Evolutionary conservation across 148 eudicot genomes (phyloP).

Genomic region (Hydrangea macrophylla): DNA sequence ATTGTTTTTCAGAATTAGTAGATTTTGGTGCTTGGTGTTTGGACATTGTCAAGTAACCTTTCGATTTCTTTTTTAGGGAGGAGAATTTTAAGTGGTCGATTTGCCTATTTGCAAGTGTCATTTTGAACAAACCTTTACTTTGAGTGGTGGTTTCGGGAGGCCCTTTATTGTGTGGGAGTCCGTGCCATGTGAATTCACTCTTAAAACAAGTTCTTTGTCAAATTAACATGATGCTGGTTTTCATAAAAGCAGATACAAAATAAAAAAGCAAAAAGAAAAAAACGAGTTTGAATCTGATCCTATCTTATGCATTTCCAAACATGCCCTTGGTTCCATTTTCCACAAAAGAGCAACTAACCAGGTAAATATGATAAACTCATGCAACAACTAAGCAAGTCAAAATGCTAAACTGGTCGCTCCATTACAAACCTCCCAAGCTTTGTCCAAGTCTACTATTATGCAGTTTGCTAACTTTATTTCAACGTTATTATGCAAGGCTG

Average conservation of each 20-base stretch:
- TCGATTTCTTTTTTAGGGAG: neutral
- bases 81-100: neutral
- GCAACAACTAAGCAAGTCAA: neutral
- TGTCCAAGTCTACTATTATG: neutral
- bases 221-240: too few relatives aligned
- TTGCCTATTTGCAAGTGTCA: neutral
- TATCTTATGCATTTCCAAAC: too few relatives aligned
- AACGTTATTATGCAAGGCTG: slow-evolving; percentile 43
- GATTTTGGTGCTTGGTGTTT: neutral
- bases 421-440: neutral
- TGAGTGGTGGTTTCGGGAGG: too few relatives aligned
- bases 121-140: too few relatives aligned
- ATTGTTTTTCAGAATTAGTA: neutral
- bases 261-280: too few relatives aligned
- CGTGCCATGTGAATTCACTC: too few relatives aligned
- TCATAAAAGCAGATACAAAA: too few relatives aligned
- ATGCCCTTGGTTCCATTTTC: too few relatives aligned
- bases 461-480: neutral
- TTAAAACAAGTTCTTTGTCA: too few relatives aligned
- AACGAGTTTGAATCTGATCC: too few relatives aligned
- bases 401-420: neutral
- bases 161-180: too few relatives aligned
- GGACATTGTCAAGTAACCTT: neutral
- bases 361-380: neutral
- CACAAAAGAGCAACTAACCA: too few relatives aligned